Conservation (phyloP, 257 asterid species). For the Nicotiana benthamiana region DNA sequence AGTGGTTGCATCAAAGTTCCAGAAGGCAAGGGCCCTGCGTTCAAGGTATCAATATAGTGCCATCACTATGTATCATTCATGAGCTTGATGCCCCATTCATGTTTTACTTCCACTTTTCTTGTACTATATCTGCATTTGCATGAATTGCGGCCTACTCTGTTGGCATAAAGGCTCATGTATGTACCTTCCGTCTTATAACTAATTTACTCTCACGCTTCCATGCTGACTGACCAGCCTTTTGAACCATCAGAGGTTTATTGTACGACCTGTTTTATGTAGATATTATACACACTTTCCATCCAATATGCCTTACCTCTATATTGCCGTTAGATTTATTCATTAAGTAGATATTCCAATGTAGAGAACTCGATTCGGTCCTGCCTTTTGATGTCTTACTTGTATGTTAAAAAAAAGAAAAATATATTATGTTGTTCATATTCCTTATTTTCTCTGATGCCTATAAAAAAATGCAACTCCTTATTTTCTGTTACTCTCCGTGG, state of each 20-base stretch:
- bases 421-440: background rate
- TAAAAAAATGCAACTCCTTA: background rate
- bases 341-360: background rate
- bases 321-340: background rate
- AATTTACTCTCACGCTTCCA: background rate
- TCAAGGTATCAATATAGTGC: constrained; percentile 35
- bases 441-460: background rate
- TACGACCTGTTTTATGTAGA: background rate
- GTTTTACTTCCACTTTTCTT: background rate
- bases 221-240: background rate
- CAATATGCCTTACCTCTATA: background rate
- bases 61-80: background rate
- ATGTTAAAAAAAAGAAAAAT: background rate
- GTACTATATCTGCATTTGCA: background rate
- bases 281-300: background rate
- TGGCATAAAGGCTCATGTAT: background rate
- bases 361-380: background rate
- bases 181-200: background rate
- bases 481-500: background rate
- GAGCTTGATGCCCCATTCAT: background rate
- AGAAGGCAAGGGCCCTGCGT: constrained; percentile 36
- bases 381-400: background rate
- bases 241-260: background rate
- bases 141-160: background rate
- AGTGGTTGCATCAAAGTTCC: constrained; percentile 66